phyloP scores from a whole-genome alignment of 768 basidiomycete species.

The Piloderma croceum region DNA sequence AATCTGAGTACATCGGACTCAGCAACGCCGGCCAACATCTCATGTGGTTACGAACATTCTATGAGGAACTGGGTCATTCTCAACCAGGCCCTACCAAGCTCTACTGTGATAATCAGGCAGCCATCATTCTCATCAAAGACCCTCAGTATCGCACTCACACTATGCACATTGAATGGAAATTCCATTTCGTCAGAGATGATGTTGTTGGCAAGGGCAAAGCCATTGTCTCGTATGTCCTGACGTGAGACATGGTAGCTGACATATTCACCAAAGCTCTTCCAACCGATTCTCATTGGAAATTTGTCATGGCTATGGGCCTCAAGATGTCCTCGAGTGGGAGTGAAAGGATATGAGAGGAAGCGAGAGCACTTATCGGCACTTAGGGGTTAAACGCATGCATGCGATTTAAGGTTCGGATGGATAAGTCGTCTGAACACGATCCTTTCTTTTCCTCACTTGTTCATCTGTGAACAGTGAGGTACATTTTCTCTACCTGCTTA shows the following conservation, averaged over 20 bases:
- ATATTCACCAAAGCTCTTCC: conserved; percentile 22
- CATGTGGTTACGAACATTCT: conserved; percentile 16
- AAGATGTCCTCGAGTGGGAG: conserved; percentile 7
- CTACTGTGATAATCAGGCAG: conserved; percentile 14
- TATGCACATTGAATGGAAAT: conserved; percentile 34
- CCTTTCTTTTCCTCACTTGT: too few species aligned
- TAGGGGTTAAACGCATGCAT: too few species aligned
- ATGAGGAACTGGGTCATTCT: conserved; percentile 6
- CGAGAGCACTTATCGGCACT: too few species aligned
- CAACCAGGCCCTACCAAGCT: conserved; percentile 4
- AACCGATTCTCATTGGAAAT: conserved; percentile 12
- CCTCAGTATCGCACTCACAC: conserved; percentile 24
- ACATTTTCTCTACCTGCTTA: too few species aligned
- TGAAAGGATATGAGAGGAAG: too few species aligned
- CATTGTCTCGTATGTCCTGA: conserved; percentile 15
- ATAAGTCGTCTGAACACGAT: too few species aligned
- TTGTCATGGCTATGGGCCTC: conserved; percentile 10
- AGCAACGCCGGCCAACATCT: conserved; percentile 13
- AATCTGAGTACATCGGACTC: conserved; percentile 31
- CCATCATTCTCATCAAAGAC: conserved; percentile 21
- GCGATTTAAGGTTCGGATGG: too few species aligned
- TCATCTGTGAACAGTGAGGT: too few species aligned
- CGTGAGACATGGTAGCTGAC: conserved; percentile 21
- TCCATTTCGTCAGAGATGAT: conserved; percentile 27
- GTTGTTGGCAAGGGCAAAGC: conserved; percentile 11